Base-by-base conservation (phyloP, 352 stramenopile genomes). In the Globisporangium okanoganense region DNA sequence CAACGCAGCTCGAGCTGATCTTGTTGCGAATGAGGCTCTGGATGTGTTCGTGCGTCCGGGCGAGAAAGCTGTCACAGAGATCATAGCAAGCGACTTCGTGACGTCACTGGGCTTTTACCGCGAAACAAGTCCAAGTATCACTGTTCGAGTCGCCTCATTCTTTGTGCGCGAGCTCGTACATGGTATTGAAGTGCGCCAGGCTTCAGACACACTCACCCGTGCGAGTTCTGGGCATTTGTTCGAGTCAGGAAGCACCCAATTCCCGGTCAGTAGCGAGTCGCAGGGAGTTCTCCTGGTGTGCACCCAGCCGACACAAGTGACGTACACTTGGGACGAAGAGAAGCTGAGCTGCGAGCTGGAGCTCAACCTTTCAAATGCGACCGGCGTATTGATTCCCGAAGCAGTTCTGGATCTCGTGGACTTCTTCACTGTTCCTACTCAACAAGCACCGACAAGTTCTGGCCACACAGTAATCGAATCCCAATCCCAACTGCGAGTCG, bases 251-350 rank as follows among this genome's bases (percentile, higher is more conserved):
- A 48, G n/a, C 35, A 54, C 8, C 5, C 20, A 16, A n/a, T 9
- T 5, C 9, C 14, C 20, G 13, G 6, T 64, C 27, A 61, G 18
- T 31, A 58, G 20, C 27, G 40, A 48, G 41, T 59, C 20, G 10
- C 62, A 22, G 53, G 61, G 73, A 9, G 71, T 64, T 7, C 25
- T 92, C 20, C 49, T 90, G 44, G 50, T 73, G 1, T 87, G 76
- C 4, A 64, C 75, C 10, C 44, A 76, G 24, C 66, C 79, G 13
- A 63, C 79, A 9, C 65, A 78, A 36, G 73, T 83, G 27, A 56
- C 52, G 12, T 94, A 94, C 53, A 73, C 75, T 9, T 94, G 85
- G 85, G 67, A 90, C 56, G 67, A 85, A 22, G 44, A 49, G 5
- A 65, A 58, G 5, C 52, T 74, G 35, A 71, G 62, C 4, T 78